These are phyloP conservation scores for Candida ficus DNA, from an alignment of 805 yeast genomes.

Conservation along the genomic window DNA sequence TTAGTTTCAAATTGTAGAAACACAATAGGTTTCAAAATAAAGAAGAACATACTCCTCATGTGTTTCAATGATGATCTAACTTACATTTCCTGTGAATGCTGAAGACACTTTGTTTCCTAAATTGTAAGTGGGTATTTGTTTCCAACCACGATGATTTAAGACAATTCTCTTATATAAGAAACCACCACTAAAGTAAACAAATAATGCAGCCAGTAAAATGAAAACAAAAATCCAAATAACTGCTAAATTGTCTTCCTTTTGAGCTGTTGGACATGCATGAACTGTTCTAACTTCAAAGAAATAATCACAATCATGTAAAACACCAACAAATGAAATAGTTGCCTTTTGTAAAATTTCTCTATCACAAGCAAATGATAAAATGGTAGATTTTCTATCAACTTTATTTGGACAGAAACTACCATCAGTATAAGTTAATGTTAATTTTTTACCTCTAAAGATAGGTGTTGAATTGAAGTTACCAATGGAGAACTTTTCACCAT, in stretches of 20 bases:
- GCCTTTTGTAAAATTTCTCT: constrained; percentile 65
- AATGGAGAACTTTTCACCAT: constrained; percentile 44
- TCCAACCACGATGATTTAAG: constrained; percentile 32
- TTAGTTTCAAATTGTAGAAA: neutral
- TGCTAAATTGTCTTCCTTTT: constrained; percentile 57
- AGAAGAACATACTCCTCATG: neutral
- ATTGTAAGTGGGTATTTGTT: constrained; percentile 27
- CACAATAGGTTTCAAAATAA: neutral
- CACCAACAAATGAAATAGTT: constrained; percentile 63
- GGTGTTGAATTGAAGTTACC: constrained; percentile 63
- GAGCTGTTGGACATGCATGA: constrained; percentile 81
- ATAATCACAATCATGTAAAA: constrained; percentile 71
- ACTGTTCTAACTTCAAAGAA: constrained; percentile 80
- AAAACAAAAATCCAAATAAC: constrained; percentile 61
- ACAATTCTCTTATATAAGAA: constrained; percentile 30
- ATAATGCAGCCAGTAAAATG: constrained; percentile 38
- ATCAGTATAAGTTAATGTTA: constrained; percentile 62
- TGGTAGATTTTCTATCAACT: constrained; percentile 52
- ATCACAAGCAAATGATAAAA: constrained; percentile 74
- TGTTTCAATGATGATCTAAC: too few relatives aligned
- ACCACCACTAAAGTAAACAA: constrained; percentile 40
- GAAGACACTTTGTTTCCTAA: constrained; percentile 22
- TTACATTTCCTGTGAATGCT: constrained; percentile 24
- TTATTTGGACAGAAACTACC: constrained; percentile 64
- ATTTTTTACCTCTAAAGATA: constrained; percentile 62